A percentile compares a stretch with the other conserved stretches of the same genome.
Evolutionary conservation across 179 eudicot genomes (phyloP).

Genomic region (Carnegiea gigantea): DNA sequence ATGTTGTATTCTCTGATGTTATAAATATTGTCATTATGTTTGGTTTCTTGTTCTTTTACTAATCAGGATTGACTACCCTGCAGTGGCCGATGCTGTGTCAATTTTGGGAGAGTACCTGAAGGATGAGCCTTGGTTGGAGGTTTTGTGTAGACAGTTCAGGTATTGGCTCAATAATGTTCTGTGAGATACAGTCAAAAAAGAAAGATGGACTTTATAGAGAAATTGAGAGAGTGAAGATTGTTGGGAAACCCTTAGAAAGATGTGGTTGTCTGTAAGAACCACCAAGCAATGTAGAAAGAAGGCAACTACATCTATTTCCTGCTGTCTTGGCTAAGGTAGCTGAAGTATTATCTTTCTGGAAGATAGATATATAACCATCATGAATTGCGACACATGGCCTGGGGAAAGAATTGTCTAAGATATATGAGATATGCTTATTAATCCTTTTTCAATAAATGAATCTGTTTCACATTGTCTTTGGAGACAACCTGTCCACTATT

Average conservation of each 20-base stretch:
- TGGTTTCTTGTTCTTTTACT: not conserved
- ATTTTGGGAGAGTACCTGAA: slow-evolving; percentile 80
- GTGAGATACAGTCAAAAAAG: too few species aligned
- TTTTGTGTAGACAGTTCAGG: slow-evolving; percentile 71
- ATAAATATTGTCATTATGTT: not conserved
- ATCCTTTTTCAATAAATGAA: not conserved
- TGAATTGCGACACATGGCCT: not conserved
- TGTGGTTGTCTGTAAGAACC: not conserved
- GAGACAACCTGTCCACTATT: not conserved
- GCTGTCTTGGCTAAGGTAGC: not conserved
- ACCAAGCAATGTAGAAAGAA: not conserved
- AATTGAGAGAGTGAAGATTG: not conserved
- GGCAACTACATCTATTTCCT: not conserved
- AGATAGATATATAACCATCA: not conserved
- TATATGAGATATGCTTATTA: not conserved
- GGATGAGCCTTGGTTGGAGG: slow-evolving; percentile 92
- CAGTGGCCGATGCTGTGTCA: slow-evolving; percentile 76
- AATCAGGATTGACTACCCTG: slow-evolving; percentile 16
- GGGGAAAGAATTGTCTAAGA: not conserved
- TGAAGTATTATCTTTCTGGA: too few species aligned
- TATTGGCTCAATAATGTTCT: slow-evolving; percentile 23
- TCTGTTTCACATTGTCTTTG: not conserved
- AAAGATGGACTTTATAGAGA: slow-evolving; percentile 3
- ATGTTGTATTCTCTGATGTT: not conserved
- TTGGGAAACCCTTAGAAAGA: not conserved